Evolutionary conservation across 495 filamentous ascomycete species (phyloP), one percentile per base, ranked within the genome.

Genomic region (Cercophora newfieldiana): DNA sequence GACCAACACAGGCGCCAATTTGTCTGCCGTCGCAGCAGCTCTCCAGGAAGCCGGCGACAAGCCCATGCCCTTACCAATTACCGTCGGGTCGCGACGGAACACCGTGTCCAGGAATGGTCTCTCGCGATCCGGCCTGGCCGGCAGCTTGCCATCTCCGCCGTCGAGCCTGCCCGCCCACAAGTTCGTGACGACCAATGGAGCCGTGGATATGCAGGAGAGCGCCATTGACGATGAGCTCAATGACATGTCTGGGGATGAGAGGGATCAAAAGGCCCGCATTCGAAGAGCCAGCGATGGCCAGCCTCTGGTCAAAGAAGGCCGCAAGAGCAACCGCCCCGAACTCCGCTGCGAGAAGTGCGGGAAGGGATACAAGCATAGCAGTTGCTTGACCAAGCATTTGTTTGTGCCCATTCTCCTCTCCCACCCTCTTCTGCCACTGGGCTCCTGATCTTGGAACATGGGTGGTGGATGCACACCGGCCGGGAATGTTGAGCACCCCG

Each of bases 341-440:
- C 85, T 99, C 74, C 91, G 91, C 80, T 99, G 95, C 82, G 94
- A 97, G 74, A 95, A 91, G 80, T 99, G 95, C 85, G 95, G 95
- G 79, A 99, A 99, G 86, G 93, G 92, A 81, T 99, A 99, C 88
- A 99, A 99, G 89, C 95, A 99, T 87, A 94, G 94, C 88, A 98
- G 96, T 85, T 99, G 95, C 89, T 89, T 99, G 84, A 95, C 92
- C 78, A 99, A 99, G 88, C 95, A 99, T 90, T 92, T 97, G 95
- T 99, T 89, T 88, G 95, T 97, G 88, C 85, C 83, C 86, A 80
- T 78, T 82, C 78, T 82, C 79, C 72, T 73, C 70, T 68, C 75
- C 76, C 75, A 71, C 77, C 76, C 76, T 79, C 79, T 78, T 76
- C 76, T 78, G 67, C 62, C 67, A 63, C 71, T 51, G 64, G 72